Evolutionary conservation across 257 asterid species (phyloP).

Genomic region (Salvia splendens): DNA sequence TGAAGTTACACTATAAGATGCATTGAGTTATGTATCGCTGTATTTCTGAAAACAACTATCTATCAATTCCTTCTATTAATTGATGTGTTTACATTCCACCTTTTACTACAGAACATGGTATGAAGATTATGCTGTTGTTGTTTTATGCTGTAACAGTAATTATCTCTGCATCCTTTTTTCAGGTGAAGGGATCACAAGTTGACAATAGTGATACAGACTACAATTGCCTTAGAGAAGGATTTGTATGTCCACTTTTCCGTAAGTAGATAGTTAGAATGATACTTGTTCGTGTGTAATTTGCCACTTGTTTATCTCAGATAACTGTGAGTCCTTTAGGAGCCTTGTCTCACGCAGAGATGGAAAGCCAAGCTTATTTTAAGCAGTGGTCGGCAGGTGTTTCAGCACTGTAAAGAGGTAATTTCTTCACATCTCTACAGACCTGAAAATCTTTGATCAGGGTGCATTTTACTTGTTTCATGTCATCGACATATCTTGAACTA

Average conservation of each 20-base stretch:
- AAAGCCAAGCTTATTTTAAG: conserved; percentile 52
- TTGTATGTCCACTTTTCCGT: conserved; percentile 48
- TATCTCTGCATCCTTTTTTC: not conserved
- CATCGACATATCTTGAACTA: conserved; percentile 1
- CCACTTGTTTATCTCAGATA: conserved; percentile 52
- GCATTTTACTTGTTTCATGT: conserved; percentile 4
- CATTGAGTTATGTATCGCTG: not conserved
- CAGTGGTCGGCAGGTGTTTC: conserved; percentile 60
- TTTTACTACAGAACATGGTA: not conserved
- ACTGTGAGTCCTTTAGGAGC: conserved; percentile 79
- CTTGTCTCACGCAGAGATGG: conserved; percentile 63
- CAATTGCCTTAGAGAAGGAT: conserved; percentile 66
- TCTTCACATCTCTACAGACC: not conserved
- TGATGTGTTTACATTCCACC: not conserved
- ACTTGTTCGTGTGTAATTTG: conserved; percentile 19
- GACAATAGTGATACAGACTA: conserved; percentile 68
- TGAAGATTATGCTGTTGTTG: conserved; percentile 8
- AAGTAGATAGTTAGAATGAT: conserved; percentile 15
- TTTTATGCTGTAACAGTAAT: conserved; percentile 29
- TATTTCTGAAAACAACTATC: not conserved
- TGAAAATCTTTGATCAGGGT: not conserved
- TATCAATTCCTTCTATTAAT: not conserved
- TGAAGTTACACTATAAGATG: not conserved
- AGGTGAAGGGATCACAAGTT: conserved; percentile 63
- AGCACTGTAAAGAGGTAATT: conserved; percentile 48